phyloP scores from a whole-genome alignment of 2,329 filamentous ascomycete species.

The Xylaria sp. region DNA sequence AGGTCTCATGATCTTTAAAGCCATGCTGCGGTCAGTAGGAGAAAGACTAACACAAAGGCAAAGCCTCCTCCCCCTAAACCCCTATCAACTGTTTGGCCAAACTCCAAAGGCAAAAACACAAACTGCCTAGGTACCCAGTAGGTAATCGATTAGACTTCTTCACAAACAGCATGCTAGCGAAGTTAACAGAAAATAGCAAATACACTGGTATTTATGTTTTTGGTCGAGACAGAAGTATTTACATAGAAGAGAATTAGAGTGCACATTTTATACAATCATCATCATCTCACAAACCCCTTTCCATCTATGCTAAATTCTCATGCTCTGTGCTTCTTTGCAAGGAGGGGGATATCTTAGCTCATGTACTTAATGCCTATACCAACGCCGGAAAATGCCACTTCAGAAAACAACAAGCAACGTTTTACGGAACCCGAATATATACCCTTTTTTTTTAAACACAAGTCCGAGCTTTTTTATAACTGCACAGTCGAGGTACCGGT shows the following conservation, averaged over 20 bases:
- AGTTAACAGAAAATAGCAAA: not conserved
- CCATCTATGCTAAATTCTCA: conserved; percentile 10
- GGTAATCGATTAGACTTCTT: not conserved
- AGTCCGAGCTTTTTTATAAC: conserved; percentile 1
- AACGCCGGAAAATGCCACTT: conserved; percentile 35
- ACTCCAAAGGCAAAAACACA: not conserved
- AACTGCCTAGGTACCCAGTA: not conserved
- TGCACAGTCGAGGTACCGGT: conserved; percentile 58
- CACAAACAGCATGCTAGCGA: not conserved
- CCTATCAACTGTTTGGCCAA: not conserved
- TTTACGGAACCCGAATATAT: conserved; percentile 9
- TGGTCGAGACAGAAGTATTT: not conserved
- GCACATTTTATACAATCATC: not conserved
- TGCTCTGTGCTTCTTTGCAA: conserved; percentile 15
- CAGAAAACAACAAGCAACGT: not conserved
- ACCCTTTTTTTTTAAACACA: conserved; percentile 13
- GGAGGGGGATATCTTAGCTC: conserved; percentile 32
- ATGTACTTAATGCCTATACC: conserved; percentile 22
- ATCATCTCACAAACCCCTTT: conserved; percentile 1
- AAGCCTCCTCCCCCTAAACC: not conserved
- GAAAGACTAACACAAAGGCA: not conserved
- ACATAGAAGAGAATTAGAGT: not conserved
- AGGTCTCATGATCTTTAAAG: not conserved
- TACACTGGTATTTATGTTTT: not conserved
- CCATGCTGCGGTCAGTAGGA: not conserved